phyloP scores from a whole-genome alignment of 768 basidiomycete genomes.

The Lentinus tigrinus region DNA sequence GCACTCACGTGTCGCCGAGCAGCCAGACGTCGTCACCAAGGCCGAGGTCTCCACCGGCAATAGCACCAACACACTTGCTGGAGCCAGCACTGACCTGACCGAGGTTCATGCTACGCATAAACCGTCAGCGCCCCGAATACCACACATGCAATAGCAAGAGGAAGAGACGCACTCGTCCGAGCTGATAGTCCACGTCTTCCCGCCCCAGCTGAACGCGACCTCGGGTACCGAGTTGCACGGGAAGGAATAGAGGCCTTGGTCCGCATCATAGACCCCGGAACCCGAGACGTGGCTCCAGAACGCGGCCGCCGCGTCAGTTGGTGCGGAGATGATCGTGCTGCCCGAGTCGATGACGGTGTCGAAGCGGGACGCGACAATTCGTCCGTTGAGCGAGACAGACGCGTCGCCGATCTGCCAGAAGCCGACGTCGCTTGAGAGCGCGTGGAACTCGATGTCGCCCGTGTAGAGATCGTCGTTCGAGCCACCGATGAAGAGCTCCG shows the following conservation, averaged over 20 bases:
- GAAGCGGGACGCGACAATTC: constrained; percentile 12
- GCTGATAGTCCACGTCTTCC: constrained; percentile 15
- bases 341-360: constrained; percentile 26
- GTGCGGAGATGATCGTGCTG: constrained; percentile 30
- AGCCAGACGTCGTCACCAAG: constrained; percentile 7
- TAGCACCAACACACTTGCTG: constrained; percentile 1
- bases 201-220: constrained; percentile 21
- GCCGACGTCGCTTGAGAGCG: constrained; percentile 10
- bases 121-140: neutral
- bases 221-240: constrained; percentile 16
- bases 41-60: neutral
- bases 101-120: constrained; percentile 16
- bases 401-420: constrained; percentile 32
- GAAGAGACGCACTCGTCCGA: neutral
- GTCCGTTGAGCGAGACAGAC: constrained; percentile 22
- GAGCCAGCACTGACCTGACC: neutral
- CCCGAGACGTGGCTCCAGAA: constrained; percentile 31
- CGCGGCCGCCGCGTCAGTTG: constrained; percentile 15
- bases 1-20: constrained; percentile 12
- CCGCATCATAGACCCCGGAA: constrained; percentile 7
- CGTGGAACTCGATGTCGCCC: constrained; percentile 35
- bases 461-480: constrained; percentile 45
- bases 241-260: constrained; percentile 10
- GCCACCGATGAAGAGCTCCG: constrained; percentile 60
- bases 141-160: neutral